phyloP scores from a whole-genome alignment of 805 yeast species.

The Barnettozyma californica region DNA sequence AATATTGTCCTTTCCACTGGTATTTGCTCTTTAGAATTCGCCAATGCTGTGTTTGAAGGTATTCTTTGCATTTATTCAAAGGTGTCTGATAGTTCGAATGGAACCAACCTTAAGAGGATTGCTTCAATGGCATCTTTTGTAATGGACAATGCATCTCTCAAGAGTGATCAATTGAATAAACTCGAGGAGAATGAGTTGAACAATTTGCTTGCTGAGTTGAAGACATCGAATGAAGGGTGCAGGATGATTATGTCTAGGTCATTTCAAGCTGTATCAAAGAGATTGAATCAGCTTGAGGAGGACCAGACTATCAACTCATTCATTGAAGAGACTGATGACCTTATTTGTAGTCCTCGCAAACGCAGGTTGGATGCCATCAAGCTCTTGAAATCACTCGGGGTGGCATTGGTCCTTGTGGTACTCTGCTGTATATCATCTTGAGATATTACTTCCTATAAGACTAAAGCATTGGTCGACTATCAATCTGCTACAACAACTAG shows the following conservation, averaged over 20 bases:
- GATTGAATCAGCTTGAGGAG: conserved; percentile 2
- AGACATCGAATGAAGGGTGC: background rate
- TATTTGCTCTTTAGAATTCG: background rate
- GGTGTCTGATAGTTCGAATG: background rate
- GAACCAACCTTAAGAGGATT: background rate
- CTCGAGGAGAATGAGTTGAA: too few species aligned
- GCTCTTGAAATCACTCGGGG: background rate
- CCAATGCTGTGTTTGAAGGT: background rate
- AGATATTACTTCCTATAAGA: too few species aligned
- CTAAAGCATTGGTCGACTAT: too few species aligned
- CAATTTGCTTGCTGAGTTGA: background rate
- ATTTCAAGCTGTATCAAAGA: background rate
- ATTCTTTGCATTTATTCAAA: background rate
- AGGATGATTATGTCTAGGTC: too few species aligned
- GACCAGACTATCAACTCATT: background rate
- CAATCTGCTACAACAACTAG: too few species aligned
- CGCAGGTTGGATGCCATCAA: too few species aligned
- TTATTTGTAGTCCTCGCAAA: too few species aligned
- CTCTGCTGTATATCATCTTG: too few species aligned
- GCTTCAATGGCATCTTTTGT: too few species aligned
- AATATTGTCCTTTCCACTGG: too few species aligned
- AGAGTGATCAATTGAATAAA: background rate
- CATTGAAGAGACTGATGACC: background rate
- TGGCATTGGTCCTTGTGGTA: background rate
- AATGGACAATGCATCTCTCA: too few species aligned